Evolutionary conservation across 345 rosid species (phyloP), one percentile per base, ranked within the genome.

Genomic region (Microcos paniculata): DNA sequence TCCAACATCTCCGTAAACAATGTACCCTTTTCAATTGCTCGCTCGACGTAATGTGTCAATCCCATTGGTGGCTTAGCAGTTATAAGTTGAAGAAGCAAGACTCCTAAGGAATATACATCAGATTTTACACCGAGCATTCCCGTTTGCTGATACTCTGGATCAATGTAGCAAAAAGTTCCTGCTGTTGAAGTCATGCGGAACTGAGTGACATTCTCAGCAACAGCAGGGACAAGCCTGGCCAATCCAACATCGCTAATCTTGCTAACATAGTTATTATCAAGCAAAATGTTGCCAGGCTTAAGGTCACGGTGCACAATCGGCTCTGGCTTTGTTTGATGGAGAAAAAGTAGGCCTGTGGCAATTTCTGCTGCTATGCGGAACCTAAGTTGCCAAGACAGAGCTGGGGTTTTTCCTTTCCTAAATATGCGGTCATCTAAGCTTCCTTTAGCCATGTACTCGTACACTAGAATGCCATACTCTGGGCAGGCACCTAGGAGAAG

Each of bases 251-350:
- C 97, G 16, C 97, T 80, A 1, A 95, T 89, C 85, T 95, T 95
- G 80, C 94, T 88, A 42, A 88, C 92, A 24, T 90, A 93, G 85
- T 93, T 88, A 73, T 84, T 82, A 85, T 95, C 99, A 38, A 95
- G 84, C 80, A 95, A 85, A 77, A 95, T 90, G 81, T 95, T 95
- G 38, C 86, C 99, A 0, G 99, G 99, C 82, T 93, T 95, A 18
- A 95, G 89, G 84, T 95, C 99, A 55, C 99, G 93, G 79, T 95
- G 99, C 77, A 95, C 99, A n/a, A 93, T 78, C 5, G 99, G 99
- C 76, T 95, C 97, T 1, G 99, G 99, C 85, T 91, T 95, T 14
- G 91, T 85, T 84, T 95, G 97, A 80, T 95, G 99, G 65, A 95
- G 97, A 84, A 95, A 95, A 70, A 90, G 90, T 10, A 95, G 83